Evolutionary conservation across 208 protist genomes (phyloP).

Genomic region (Entamoeba invadens): DNA sequence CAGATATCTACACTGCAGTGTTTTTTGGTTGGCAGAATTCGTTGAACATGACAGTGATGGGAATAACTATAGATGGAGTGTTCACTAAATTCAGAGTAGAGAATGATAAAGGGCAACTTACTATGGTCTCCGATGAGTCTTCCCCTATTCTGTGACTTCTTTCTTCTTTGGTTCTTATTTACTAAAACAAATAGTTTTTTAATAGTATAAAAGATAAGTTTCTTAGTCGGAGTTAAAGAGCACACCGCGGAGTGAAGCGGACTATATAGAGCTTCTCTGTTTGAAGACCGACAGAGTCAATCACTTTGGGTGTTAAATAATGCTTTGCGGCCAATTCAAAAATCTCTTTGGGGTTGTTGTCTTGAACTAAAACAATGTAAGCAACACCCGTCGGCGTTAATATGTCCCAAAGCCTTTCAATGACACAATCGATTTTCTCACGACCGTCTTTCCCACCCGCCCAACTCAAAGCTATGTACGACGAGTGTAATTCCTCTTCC

Average conservation of each 20-base stretch:
- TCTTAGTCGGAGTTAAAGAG: background rate
- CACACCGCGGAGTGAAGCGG: background rate
- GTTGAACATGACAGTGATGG: background rate
- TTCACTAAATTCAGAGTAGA: background rate
- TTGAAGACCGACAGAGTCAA: background rate
- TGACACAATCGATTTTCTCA: background rate
- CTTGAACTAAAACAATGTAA: background rate
- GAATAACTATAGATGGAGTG: background rate
- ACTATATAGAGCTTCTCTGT: background rate
- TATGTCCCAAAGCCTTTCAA: background rate
- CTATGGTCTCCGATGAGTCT: background rate
- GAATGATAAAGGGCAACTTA: background rate
- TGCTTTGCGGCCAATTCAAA: background rate
- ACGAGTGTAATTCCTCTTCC: background rate
- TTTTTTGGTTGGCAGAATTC: background rate
- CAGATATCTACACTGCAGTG: background rate
- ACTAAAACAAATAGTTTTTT: too few relatives aligned
- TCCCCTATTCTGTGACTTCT: background rate
- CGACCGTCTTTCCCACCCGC: background rate
- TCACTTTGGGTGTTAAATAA: background rate
- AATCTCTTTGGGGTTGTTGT: background rate
- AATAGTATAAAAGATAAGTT: too few relatives aligned
- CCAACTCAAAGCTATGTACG: background rate
- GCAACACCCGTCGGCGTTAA: background rate
- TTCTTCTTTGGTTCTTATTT: too few relatives aligned